Evolutionary conservation across 495 filamentous ascomycete genomes (phyloP), one percentile per base, ranked within the genome.

Genomic region (Astrothelium subdiscretum): DNA sequence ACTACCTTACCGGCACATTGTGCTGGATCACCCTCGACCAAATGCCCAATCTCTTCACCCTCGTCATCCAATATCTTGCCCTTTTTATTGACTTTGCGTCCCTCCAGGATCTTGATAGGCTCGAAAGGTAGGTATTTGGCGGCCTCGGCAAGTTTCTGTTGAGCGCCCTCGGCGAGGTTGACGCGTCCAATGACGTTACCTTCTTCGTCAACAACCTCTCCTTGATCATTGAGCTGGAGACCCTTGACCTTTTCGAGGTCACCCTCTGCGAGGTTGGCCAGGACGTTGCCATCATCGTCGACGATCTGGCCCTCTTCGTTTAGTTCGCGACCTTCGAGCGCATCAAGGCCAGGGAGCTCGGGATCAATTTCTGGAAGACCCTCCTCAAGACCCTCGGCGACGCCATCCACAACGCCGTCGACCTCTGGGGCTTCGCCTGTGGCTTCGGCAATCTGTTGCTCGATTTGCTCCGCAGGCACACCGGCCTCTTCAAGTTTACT

Each of bases 191-290:
- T 78, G n/a, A 81, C 79, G 51, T 80, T 82, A 52, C 80, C 78
- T 63, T 84, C 81, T 58, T 80, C 73, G 62, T 87, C 84, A 59
- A 83, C 81, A 42, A 86, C 76, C 68, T 79, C 82, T 29, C 83
- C 83, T 57, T 83, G 77, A 59, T 83, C 73, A 63, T 80, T 80
- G 65, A 86, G 78, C 29, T 81, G 74, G 20, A 87, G 79, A 60
- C 80, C 81, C 65, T 71, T 67, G 61, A 63, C 59, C 44, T 69
- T 66, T 29, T 54, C 48, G 59, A 73, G 62, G 24, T 75, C 68
- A 42, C 74, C 74, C 57, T 77, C 73, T 18, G 68, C 68, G 60
- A 77, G 73, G 32, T 73, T 62, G 58, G 64, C 74, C 52, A 77
- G 65, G 57, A 76, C 67, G 24, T 77, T 70, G 58, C 74, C 74